These are phyloP conservation scores for Coemansia umbellata DNA, from an alignment of 192 early-diverging fungal species.

Conservation along the genomic window DNA sequence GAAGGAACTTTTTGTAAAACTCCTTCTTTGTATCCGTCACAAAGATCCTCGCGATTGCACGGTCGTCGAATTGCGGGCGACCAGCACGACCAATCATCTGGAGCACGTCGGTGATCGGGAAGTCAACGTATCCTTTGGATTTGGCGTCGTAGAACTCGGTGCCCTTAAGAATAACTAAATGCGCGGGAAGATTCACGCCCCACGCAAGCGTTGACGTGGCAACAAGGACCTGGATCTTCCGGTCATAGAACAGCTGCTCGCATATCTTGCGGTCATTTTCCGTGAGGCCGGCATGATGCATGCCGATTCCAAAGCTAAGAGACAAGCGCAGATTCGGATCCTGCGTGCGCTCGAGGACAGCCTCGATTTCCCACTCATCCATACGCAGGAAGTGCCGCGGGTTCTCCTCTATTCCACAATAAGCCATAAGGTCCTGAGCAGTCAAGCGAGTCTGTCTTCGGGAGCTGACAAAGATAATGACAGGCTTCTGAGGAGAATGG, in stretches of 20 bases:
- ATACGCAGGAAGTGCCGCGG: constrained; percentile 87
- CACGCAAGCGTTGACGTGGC: constrained; percentile 96
- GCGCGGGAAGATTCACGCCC: constrained; percentile 97
- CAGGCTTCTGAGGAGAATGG: constrained; percentile 89
- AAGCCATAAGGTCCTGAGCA: constrained; percentile 92
- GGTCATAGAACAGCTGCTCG: constrained; percentile 90
- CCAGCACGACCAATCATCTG: constrained; percentile 99
- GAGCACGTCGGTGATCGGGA: constrained; percentile 94
- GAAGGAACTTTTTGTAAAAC: constrained; percentile 98
- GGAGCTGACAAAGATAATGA: constrained; percentile 97
- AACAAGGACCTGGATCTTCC: constrained; percentile 94
- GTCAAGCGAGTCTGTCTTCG: constrained; percentile 95
- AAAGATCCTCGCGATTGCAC: constrained; percentile 87
- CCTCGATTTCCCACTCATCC: constrained; percentile 72
- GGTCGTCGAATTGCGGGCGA: constrained; percentile 93
- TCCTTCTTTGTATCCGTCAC: constrained; percentile 96
- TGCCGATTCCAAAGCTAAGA: constrained; percentile 93
- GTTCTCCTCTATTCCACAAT: constrained; percentile 89
- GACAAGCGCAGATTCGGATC: constrained; percentile 76
- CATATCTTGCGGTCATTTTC: constrained; percentile 82
- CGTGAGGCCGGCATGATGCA: constrained; percentile 94
- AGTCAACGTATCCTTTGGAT: constrained; percentile 86
- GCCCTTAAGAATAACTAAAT: constrained; percentile 96
- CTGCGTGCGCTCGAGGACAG: constrained; percentile 64
- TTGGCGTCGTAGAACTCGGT: constrained; percentile 97